These are phyloP conservation scores for Plasmodium falciparum DNA, from an alignment of 169 alveolate genomes.

Conservation along the genomic window DNA sequence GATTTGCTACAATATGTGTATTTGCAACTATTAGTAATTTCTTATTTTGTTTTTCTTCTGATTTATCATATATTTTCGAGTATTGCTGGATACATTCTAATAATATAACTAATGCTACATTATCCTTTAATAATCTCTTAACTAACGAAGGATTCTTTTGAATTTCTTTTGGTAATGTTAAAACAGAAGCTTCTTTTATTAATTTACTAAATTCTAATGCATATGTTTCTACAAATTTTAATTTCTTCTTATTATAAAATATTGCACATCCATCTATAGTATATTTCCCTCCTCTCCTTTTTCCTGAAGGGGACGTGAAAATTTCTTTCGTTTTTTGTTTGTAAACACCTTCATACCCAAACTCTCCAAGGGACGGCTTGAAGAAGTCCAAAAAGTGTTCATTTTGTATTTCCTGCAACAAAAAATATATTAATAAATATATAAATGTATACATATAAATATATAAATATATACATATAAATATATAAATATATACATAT, in stretches of 20 bases:
- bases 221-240: constrained; percentile 81
- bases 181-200: constrained; percentile 82
- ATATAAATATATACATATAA: too few relatives aligned
- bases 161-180: constrained; percentile 80
- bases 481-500: too few relatives aligned
- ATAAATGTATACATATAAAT: background rate
- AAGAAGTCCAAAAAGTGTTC: constrained; percentile 87
- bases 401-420: constrained; percentile 82
- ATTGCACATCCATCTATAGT: constrained; percentile 89
- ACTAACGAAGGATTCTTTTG: constrained; percentile 81
- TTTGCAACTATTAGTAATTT: constrained; percentile 82
- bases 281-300: constrained; percentile 84
- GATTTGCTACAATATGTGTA: constrained; percentile 86
- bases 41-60: constrained; percentile 27
- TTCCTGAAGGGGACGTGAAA: constrained; percentile 85
- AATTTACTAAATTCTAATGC: constrained; percentile 85
- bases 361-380: constrained; percentile 79
- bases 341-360: constrained; percentile 86
- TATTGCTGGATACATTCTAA: constrained; percentile 77
- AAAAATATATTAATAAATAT: background rate
- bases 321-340: constrained; percentile 87
- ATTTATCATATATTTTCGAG: constrained; percentile 41
- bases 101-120: constrained; percentile 83
- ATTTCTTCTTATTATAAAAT: constrained; percentile 80
- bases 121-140: constrained; percentile 83